Evolutionary conservation across 2,329 filamentous ascomycete genomes (phyloP), one percentile per base, ranked within the genome.

Genomic region (Colletotrichum filicis): DNA sequence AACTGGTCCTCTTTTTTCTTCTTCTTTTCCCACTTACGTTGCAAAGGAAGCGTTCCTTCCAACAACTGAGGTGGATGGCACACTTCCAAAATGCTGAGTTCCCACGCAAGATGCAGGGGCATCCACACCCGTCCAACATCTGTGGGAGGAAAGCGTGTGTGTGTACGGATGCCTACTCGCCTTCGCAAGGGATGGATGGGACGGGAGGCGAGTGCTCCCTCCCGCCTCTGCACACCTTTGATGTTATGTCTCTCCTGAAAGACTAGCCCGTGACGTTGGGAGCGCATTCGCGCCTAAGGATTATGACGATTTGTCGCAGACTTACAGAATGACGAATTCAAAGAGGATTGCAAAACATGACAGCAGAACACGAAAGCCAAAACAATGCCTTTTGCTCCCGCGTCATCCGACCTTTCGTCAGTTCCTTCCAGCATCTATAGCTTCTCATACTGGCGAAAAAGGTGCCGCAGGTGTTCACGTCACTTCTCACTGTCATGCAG

Each of bases 101-200:
- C 28, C 46, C 42, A 28, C 59, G 42, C 65, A 52, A 22, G 53
- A 68, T 19, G 58, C 69, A 72, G 66, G 66, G 66, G 66, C 69
- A 70, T 24, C 37, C 63, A 60, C 42, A 22, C 64, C 53, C 37
- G 37, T 19, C 16, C 16, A 3, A 42, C 14, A 35, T 35, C 32
- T 35, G 12, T 35, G 32, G 32, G 42, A 49, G 19, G 46, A n/a
- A 11, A 52, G 12, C 22, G 30, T 42, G 49, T 63, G 32, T 35
- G 32, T 4, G 30, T 35, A 35, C 32, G 32, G 32, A 35, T 35
- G n/a, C 26, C 32, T 14, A 37, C 35, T 68, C n/a, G 57, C 56
- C 28, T 66, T 66, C 14, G 28, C 22, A 57, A 62, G 56, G 46
- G 49, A 68, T 56, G 35, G 30, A n/a, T 55, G 14, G 59, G 59